Base-by-base conservation (phyloP, 192 early-diverging fungal species). In the Phlyctochytrium arcticum region DNA sequence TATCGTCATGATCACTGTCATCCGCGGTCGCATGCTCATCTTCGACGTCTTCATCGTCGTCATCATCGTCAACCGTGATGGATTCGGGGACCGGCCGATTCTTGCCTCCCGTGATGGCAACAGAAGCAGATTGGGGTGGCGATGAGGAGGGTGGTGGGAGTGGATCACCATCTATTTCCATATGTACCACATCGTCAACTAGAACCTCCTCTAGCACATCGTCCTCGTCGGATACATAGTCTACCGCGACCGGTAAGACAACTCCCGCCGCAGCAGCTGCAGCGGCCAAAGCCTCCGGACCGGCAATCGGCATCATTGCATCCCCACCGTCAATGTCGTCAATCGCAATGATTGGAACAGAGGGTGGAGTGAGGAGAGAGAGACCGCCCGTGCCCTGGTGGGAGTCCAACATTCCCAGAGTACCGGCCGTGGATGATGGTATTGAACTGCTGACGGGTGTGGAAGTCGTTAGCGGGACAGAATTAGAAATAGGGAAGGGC, bases 91-190 rank as follows among this genome's bases (percentile, higher is more conserved):
- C 39, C 12, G 39, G 39, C 21, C 39, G 39, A 19, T 19, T 44
- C 21, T 44, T 44, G 12, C 39, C 39, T 44, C 39, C 39, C n/a
- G n/a, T n/a, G n/a, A n/a, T n/a, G n/a, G n/a, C n/a, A n/a, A n/a
- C n/a, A n/a, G n/a, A n/a, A n/a, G n/a, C n/a, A n/a, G n/a, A n/a
- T n/a, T n/a, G n/a, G n/a, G n/a, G n/a, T n/a, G n/a, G n/a, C n/a
- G n/a, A n/a, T n/a, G n/a, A n/a, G n/a, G n/a, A n/a, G n/a, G n/a
- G n/a, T n/a, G n/a, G n/a, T n/a, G n/a, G n/a, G n/a, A n/a, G n/a
- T n/a, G n/a, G n/a, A n/a, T n/a, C n/a, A n/a, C 39, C 39, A 21
- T 79, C 80, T 7, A 76, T 63, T 32, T 73, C 72, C 34, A 72
- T 59, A 27, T 65, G 46, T 21, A 36, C 70, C 39, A 55, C 72